Conservation (phyloP, 164 flowering plant species). For the Chloranthus sessilifolius region DNA sequence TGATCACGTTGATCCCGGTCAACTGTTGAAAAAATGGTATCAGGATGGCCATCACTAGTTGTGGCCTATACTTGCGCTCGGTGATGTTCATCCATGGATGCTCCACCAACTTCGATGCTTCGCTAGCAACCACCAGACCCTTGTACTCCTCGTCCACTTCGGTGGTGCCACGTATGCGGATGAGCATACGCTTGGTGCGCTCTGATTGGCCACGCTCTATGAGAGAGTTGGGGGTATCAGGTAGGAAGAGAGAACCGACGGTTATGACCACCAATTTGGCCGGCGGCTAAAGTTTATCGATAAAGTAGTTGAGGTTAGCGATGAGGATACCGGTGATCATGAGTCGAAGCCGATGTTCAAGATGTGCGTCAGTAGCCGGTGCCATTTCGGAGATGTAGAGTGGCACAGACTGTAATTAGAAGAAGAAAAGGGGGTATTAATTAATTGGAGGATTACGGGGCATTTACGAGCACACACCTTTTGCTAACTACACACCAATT, state of each 20-base stretch:
- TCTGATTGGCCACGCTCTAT: constrained; percentile 16
- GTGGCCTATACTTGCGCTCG: constrained; percentile 20
- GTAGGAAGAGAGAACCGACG: constrained; percentile 24
- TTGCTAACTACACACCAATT: no score
- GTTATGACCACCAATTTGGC: constrained; percentile 23
- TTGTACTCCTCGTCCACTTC: constrained; percentile 22
- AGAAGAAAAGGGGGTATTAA: no score
- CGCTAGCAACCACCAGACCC: constrained; percentile 19
- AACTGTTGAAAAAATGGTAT: constrained; percentile 29
- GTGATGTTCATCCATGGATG: constrained; percentile 25
- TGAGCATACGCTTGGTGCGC: constrained; percentile 17
- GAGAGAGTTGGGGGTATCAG: constrained; percentile 35
- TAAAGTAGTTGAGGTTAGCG: constrained; percentile 68
- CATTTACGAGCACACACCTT: no score
- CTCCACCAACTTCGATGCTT: constrained; percentile 15
- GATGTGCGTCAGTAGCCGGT: constrained; percentile 64
- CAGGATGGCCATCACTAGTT: constrained; percentile 20
- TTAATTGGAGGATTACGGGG: no score
- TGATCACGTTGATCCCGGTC: constrained; percentile 30
- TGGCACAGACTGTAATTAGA: constrained; percentile 60
- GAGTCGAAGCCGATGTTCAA: constrained; percentile 74
- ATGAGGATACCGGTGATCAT: constrained; percentile 72
- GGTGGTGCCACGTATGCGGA: constrained; percentile 21
- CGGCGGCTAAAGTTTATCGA: constrained; percentile 59
- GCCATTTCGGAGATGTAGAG: constrained; percentile 86